Conservation (phyloP, 257 asterid species). For the Lantana camara region DNA sequence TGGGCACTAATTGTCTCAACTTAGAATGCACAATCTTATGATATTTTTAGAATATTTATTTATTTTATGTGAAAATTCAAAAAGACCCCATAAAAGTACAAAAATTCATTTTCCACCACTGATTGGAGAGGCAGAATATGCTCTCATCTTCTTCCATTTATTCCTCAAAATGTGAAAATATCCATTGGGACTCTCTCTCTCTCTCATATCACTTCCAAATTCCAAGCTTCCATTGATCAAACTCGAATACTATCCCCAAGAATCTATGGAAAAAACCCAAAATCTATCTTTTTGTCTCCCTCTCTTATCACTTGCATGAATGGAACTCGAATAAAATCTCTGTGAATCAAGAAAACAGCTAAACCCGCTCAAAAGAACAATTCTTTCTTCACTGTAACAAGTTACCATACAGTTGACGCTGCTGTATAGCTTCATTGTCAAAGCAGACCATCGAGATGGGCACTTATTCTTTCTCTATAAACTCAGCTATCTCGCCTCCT, state of each 20-base stretch:
- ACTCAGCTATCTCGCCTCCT: conserved; percentile 48
- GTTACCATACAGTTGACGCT: background rate
- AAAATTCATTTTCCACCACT: background rate
- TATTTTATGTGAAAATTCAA: no score
- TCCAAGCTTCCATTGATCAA: no score
- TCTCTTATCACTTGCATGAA: conserved; percentile 2
- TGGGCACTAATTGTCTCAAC: no score
- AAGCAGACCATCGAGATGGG: conserved; percentile 36
- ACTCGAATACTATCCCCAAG: no score
- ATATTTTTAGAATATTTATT: no score
- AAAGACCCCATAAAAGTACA: conserved; percentile 6
- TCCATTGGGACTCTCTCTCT: conserved; percentile 29
- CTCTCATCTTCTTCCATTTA: conserved; percentile 34
- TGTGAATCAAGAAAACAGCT: conserved; percentile 29
- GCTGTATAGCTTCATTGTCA: conserved; percentile 28
- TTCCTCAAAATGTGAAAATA: conserved; percentile 34
- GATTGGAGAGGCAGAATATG: conserved; percentile 35
- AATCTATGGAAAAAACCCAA: no score
- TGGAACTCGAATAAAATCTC: conserved; percentile 15
- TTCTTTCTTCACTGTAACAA: background rate
- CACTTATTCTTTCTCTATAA: conserved; percentile 48
- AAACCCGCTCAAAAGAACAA: background rate
- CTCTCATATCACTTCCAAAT: no score
- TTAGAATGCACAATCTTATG: no score
- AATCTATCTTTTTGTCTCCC: no score